Conservation (phyloP, 164 flowering plant genomes). For the Macadamia tetraphylla region DNA sequence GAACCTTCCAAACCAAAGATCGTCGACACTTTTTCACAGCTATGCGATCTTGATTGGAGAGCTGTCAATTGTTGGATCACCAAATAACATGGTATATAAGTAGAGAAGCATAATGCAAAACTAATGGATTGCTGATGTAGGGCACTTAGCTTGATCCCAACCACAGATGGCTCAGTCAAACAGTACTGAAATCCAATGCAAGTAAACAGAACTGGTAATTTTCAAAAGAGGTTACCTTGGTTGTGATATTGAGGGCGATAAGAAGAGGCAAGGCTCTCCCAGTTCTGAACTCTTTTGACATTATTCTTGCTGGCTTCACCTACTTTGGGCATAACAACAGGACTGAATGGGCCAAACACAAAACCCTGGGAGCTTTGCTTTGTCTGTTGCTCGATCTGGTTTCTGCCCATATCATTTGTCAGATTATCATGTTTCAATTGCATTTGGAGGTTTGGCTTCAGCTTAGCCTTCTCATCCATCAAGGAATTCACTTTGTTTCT, state of each 20-base stretch:
- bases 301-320: conserved; percentile 20
- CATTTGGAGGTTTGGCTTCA: conserved; percentile 13
- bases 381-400: conserved; percentile 21
- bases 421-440: conserved; percentile 28
- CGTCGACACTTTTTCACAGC: too few species aligned
- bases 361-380: conserved; percentile 31
- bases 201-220: background rate
- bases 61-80: too few species aligned
- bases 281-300: conserved; percentile 37
- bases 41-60: too few species aligned
- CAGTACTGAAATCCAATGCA: too few species aligned
- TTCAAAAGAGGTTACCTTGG: conserved; percentile 45
- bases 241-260: conserved; percentile 79
- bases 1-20: too few species aligned
- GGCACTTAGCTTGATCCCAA: too few species aligned
- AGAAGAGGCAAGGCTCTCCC: conserved; percentile 57
- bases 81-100: too few species aligned
- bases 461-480: conserved; percentile 14
- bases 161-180: too few species aligned
- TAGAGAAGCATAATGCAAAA: too few species aligned
- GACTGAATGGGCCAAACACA: conserved; percentile 87
- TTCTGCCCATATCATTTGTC: conserved; percentile 17
- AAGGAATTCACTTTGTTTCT: conserved; percentile 32
- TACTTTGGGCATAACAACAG: conserved; percentile 31
- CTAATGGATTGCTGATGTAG: too few species aligned